A percentile compares a stretch with the other conserved stretches of the same genome.
Conservation (phyloP, 2,329 filamentous ascomycete species). For the Gaeumannomyces tritici region DNA sequence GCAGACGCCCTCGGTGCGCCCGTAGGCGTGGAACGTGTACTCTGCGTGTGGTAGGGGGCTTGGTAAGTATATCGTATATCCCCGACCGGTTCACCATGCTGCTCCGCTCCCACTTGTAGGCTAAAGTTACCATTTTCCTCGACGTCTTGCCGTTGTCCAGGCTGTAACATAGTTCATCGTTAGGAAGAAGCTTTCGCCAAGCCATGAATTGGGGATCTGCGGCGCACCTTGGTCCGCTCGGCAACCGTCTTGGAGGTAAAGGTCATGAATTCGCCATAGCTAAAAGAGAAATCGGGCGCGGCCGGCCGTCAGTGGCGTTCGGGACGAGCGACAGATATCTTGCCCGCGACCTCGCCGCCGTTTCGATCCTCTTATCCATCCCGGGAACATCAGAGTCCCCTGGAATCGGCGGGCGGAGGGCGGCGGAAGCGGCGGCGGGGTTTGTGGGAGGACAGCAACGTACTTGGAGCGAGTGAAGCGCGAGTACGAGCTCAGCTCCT, state of each 20-base stretch:
- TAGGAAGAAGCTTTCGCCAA: background rate
- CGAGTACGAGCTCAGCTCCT: slow-evolving; percentile 69
- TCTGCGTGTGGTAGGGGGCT: slow-evolving; percentile 22
- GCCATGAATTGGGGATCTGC: background rate
- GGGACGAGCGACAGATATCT: background rate
- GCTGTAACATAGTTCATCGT: slow-evolving; percentile 14
- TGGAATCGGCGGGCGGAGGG: background rate
- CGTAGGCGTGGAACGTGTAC: slow-evolving; percentile 72
- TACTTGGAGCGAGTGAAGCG: slow-evolving; percentile 69
- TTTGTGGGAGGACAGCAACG: slow-evolving; percentile 9
- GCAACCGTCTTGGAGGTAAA: slow-evolving; percentile 83
- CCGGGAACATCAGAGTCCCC: slow-evolving; percentile 2
- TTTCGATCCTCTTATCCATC: slow-evolving; percentile 4
- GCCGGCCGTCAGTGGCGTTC: background rate
- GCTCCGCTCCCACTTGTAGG: background rate
- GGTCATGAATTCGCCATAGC: slow-evolving; percentile 55
- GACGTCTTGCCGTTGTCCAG: slow-evolving; percentile 77
- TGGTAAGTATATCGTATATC: background rate
- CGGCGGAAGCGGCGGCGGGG: background rate
- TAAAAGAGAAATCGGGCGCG: slow-evolving; percentile 8
- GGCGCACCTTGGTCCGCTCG: slow-evolving; percentile 52
- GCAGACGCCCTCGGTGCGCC: slow-evolving; percentile 62
- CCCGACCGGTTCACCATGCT: background rate
- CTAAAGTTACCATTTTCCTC: slow-evolving; percentile 60
- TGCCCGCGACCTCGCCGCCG: background rate